Evolutionary conservation across 1,284 basidiomycete species (phyloP), one percentile per base, ranked within the genome.

Genomic region (Heterobasidion parviporum): DNA sequence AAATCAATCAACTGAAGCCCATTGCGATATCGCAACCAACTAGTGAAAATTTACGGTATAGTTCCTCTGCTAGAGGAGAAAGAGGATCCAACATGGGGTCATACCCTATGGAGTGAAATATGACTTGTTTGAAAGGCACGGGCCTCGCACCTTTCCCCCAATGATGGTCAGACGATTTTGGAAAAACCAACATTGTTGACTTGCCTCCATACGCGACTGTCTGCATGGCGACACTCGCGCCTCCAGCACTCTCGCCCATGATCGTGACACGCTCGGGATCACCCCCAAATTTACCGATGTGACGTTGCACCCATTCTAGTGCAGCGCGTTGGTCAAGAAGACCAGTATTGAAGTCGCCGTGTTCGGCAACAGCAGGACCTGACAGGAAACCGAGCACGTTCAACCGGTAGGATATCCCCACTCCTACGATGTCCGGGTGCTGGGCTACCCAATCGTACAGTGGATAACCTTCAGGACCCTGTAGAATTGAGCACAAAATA

Each of bases 351-450:
- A 72, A 60, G 54, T 70, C 67, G 2, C 72, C 70, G 52, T 72
- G 66, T 32, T 64, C 59, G 33, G 57, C 56, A 3, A 63, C 50
- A 12, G 52, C 60, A 15, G 54, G 73, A 6, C 70, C 64, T 3
- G 76, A 65, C 35, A 81, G 70, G 68, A 82, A 83, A 32, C 82
- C 82, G 54, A 83, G 74, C 2, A 79, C 68, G 52, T 72, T 72
- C 38, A 83, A 72, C 5, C 79, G 75, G 61, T 82, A 83, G 58
- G 78, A 77, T 14, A 81, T 72, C 2, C 78, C 78, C 8, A 81
- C 80, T 35, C 76, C 74, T 43, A 83, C 71, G 41, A 83, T 72
- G 51, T 77, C 75, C 9, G 76, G 76, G 36, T 70, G 68, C 57
- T 76, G 74, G 8, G 66, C 65, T 54, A 83, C 69, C 79, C 78